Base-by-base conservation (phyloP, 1,284 basidiomycete species). In the Pisolithus thermaeus region DNA sequence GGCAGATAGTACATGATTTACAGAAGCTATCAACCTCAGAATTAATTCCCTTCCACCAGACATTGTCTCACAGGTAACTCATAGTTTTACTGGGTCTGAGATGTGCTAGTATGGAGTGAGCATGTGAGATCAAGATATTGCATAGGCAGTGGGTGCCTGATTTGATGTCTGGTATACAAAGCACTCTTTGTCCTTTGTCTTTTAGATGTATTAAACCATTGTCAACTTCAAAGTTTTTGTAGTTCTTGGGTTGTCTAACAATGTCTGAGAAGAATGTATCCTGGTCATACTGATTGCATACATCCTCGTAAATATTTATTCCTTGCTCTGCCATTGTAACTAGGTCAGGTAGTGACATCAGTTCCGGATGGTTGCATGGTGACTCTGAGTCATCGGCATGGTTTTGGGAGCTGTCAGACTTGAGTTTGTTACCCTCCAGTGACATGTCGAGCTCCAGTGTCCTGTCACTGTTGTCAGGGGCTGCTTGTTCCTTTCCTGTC, bases 11-110 rank as follows among this genome's bases (percentile, higher is more conserved):
- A 40, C 61, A 62, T 3, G 56, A 51, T 9, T 47, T 25, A 25
- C 58, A 60, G 47, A 56, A 61, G 5, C 18, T 36, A 1, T 56
- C 40, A 6, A 56, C 40, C 28, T 61, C 56, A 16, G 23, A 6
- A n/a, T 39, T 32, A 6, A 54, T 16, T 0, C 35, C 41, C 20
- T 54, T 54, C 46, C 49, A 54, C 37, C 37, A 39, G 37, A 39
- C 37, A 39, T 39, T 39, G 37, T 39, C 37, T n/a, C 66, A 7
- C 2, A 49, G 18, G 32, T 49, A 49, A 18, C n/a, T 36, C 6
- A 22, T 22, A 3, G 48, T 49, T 16, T 42, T 41, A 18, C 28
- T 27, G 4, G 48, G 25, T 18, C 48, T 23, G n/a, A 49, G 35
- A 23, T 49, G 48, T 16, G 37, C 48, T 30, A 49, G 38, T 7